Base-by-base conservation (phyloP, 2,329 filamentous ascomycete genomes). In the Colletotrichum costaricense region DNA sequence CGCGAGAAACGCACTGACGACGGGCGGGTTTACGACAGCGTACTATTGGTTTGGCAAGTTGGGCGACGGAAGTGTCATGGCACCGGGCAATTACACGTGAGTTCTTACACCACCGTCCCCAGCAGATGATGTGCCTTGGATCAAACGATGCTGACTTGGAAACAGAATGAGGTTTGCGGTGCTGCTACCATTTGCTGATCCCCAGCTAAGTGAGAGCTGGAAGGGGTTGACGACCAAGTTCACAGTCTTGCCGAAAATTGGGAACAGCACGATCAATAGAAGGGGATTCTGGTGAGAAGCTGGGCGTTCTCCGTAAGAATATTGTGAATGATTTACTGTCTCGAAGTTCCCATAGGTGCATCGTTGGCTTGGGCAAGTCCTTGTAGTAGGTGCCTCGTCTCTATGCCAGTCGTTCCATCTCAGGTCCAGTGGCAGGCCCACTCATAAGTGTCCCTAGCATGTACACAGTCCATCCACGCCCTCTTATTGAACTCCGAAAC, bases 31-130 rank as follows among this genome's bases (percentile, higher is more conserved):
- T 33, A 73, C 68, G 62, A 74, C 62, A 14, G 28, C 30, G 8
- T 84, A 81, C 56, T 85, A 81, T 78, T 86, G 84, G 84, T 84
- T 86, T 24, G 84, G 84, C 1, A 82, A 82, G 68, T 78, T 85
- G 22, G 81, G 83, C 9, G 83, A 85, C 65, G 84, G 84, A 1
- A 81, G 80, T 2, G 79, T 80, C 33, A 82, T 85, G 56, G 75
- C 76, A 4, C 81, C 83, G 2, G 84, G 84, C 0, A 81, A 82
- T 22, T 86, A 86, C 69, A 84, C 81, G 84, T 85, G 4, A 55
- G 74, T 66, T 12, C 1, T 6, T 2, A 49, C 19, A 5, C 1
- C 42, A 9, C 16, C 42, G 4, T 49, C 42, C 7, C 19, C 0
- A n/a, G 42, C 16, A n/a, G 16, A 8, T 9, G 42, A 49, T 4